Conservation (phyloP, 2,329 filamentous ascomycete species). For the Chaetomium sp. region DNA sequence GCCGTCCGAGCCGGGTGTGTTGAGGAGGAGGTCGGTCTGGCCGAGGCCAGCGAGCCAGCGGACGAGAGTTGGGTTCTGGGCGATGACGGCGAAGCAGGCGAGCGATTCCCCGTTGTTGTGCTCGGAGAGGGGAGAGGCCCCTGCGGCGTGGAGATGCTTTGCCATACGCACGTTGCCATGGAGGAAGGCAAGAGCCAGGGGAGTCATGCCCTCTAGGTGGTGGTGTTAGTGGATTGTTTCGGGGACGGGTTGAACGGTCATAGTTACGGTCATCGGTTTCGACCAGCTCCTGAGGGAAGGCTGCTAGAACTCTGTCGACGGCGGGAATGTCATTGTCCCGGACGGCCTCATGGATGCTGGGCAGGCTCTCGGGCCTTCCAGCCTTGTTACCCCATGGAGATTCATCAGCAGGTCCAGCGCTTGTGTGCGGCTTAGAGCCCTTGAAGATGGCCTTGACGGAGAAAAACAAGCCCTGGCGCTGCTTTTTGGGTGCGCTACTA, state of each 20-base stretch:
- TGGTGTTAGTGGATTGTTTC: not conserved
- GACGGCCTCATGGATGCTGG: conserved; percentile 4
- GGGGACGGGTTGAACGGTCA: not conserved
- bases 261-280: not conserved
- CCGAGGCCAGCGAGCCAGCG: conserved; percentile 4
- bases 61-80: conserved; percentile 1
- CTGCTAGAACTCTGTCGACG: not conserved
- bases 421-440: not conserved
- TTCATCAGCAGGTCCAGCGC: not conserved
- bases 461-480: not conserved
- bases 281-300: not conserved
- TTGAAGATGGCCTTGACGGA: conserved; percentile 2
- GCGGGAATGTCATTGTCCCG: not conserved
- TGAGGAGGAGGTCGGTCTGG: not conserved
- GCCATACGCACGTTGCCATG: conserved; percentile 12
- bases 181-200: conserved; percentile 20
- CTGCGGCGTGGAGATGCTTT: not conserved
- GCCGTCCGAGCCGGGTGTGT: conserved; percentile 2
- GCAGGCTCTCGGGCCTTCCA: not conserved
- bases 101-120: conserved; percentile 22
- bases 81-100: conserved; percentile 9
- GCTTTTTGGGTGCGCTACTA: not conserved
- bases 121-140: not conserved
- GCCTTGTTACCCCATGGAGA: not conserved
- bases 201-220: conserved; percentile 19